Conservation (phyloP, 2,329 filamentous ascomycete genomes). For the Cladosporium sp. region DNA sequence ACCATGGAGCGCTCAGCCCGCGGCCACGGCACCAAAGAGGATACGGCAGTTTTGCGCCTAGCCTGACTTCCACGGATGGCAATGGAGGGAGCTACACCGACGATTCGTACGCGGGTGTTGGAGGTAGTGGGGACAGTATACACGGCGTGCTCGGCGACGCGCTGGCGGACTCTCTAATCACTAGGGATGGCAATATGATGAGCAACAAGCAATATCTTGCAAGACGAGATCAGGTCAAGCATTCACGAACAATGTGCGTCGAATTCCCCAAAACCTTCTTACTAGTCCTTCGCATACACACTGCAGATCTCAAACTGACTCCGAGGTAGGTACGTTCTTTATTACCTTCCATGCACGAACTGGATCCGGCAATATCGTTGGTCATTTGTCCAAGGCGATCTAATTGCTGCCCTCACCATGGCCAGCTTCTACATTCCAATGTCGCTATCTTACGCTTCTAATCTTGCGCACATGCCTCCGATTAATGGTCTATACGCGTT, state of each 20-base stretch:
- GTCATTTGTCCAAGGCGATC: slow-evolving; percentile 77
- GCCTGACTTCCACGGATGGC: slow-evolving; percentile 31
- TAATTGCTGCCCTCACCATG: slow-evolving; percentile 87
- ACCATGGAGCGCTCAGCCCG: slow-evolving; percentile 74
- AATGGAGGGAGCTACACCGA: slow-evolving; percentile 35
- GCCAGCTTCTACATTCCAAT: slow-evolving; percentile 98
- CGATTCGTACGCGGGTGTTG: slow-evolving; percentile 27
- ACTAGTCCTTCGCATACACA: slow-evolving; percentile 6
- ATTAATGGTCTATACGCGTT: slow-evolving; percentile 94
- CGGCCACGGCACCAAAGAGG: slow-evolving; percentile 51
- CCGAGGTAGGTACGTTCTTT: slow-evolving; percentile 68
- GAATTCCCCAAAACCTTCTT: neutral
- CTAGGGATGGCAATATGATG: slow-evolving; percentile 57
- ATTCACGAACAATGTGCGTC: slow-evolving; percentile 67
- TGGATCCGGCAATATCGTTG: slow-evolving; percentile 86
- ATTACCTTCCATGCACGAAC: slow-evolving; percentile 86
- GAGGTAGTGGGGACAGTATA: slow-evolving; percentile 27
- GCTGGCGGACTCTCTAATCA: slow-evolving; percentile 41
- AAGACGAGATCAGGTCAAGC: slow-evolving; percentile 66
- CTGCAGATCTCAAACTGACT: neutral
- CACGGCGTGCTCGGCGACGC: slow-evolving; percentile 39
- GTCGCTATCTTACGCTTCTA: slow-evolving; percentile 87
- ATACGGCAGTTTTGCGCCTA: slow-evolving; percentile 41
- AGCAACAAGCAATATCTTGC: slow-evolving; percentile 69
- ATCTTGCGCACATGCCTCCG: slow-evolving; percentile 85